Percentiles rank a stretch among this genome's conserved stretches.
Evolutionary conservation across 345 rosid species (phyloP).

Genomic region (Durio zibethinus): DNA sequence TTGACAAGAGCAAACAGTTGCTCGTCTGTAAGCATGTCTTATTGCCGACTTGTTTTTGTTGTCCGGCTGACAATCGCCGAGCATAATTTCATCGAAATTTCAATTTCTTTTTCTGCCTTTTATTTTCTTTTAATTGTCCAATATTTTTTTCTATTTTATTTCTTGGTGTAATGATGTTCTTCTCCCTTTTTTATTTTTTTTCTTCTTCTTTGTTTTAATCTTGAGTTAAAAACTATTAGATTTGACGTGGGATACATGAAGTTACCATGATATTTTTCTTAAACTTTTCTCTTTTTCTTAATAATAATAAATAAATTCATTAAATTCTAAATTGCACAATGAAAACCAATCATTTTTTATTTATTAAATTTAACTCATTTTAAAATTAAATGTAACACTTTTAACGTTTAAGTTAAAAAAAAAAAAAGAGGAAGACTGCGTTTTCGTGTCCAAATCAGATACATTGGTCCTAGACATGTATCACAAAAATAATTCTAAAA

Average conservation of each 20-base stretch:
- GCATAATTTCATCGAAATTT: background rate
- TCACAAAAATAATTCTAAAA: background rate
- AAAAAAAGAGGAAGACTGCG: background rate
- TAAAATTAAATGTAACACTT: no score
- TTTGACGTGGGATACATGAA: no score
- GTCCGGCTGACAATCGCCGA: background rate
- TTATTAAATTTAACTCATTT: no score
- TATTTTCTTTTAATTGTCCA: background rate
- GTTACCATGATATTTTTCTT: no score
- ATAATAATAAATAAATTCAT: no score
- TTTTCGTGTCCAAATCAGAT: background rate
- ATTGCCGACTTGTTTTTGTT: constrained; percentile 1
- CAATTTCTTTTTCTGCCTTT: background rate
- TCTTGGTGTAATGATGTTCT: background rate
- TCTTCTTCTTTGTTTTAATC: no score
- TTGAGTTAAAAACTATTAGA: no score
- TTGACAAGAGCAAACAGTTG: constrained; percentile 26
- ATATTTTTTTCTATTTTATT: no score
- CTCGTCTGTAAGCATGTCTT: background rate
- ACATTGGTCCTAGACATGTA: background rate
- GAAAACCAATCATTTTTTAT: background rate
- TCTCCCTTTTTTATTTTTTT: no score
- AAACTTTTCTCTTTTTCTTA: no score
- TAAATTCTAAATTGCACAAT: background rate
- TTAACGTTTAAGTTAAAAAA: no score